These are phyloP conservation scores for Sugiyamaella floridensis DNA, from an alignment of 805 yeast genomes.

Conservation along the genomic window DNA sequence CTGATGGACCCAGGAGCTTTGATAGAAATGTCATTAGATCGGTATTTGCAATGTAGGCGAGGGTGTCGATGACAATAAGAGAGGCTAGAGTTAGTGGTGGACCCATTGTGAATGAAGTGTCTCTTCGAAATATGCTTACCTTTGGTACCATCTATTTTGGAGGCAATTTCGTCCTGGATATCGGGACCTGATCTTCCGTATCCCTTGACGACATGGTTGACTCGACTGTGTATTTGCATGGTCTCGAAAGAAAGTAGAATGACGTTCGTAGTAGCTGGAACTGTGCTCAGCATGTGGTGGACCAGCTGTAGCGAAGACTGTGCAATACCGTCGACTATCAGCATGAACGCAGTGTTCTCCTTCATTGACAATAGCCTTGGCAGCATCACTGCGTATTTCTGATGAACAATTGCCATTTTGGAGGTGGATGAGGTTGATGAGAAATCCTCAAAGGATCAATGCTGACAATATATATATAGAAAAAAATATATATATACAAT, in stretches of 20 bases:
- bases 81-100: not conserved
- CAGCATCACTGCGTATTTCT: conserved; percentile 41
- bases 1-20: conserved; percentile 41
- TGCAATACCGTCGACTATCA: conserved; percentile 59
- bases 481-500: not conserved
- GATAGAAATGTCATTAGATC: conserved; percentile 46
- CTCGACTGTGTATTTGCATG: conserved; percentile 26
- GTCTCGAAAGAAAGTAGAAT: conserved; percentile 68
- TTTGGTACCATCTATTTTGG: no score
- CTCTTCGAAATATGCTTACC: no score
- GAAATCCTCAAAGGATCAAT: not conserved
- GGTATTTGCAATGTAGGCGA: conserved; percentile 48
- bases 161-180: not conserved
- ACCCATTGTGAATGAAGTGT: no score
- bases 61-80: conserved; percentile 53
- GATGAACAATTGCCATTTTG: conserved; percentile 14
- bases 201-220: conserved; percentile 23
- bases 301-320: conserved; percentile 59
- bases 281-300: conserved; percentile 48
- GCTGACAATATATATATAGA: not conserved
- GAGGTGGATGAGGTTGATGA: not conserved
- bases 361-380: conserved; percentile 60
- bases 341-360: conserved; percentile 67
- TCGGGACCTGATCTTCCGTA: conserved; percentile 3
- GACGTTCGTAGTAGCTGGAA: conserved; percentile 32